These are phyloP conservation scores for Leucogyrophana mollusca DNA, from an alignment of 768 basidiomycete species.

Conservation along the genomic window DNA sequence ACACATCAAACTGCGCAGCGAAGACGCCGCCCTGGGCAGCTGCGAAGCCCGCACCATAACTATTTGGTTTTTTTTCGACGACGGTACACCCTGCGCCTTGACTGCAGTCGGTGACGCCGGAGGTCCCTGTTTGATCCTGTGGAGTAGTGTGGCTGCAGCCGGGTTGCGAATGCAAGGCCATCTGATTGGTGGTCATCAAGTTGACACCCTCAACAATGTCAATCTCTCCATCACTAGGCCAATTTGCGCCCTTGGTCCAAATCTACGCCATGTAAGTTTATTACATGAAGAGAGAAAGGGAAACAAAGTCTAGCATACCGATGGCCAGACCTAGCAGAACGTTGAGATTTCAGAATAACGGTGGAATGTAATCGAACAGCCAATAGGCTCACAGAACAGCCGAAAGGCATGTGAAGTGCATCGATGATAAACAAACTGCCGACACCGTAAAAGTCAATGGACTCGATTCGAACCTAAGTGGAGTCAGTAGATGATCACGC, in stretches of 20 bases:
- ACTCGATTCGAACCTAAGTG: slow-evolving; percentile 41
- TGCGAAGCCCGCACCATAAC: slow-evolving; percentile 49
- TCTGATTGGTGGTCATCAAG: slow-evolving; percentile 47
- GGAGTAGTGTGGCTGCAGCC: slow-evolving; percentile 34
- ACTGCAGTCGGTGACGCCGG: slow-evolving; percentile 31
- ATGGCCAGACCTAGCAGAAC: slow-evolving; percentile 40
- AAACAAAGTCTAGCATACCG: slow-evolving; percentile 16
- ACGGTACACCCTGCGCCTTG: slow-evolving; percentile 43
- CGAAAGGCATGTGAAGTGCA: slow-evolving; percentile 49
- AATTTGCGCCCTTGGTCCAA: slow-evolving; percentile 43
- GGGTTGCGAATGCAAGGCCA: slow-evolving; percentile 50
- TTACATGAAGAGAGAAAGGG: no score
- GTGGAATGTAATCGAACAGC: no score
- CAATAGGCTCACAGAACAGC: slow-evolving; percentile 47
- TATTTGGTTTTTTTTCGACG: slow-evolving; percentile 39
- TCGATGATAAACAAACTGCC: slow-evolving; percentile 45
- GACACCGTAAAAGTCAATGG: slow-evolving; percentile 36
- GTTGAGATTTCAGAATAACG: neutral
- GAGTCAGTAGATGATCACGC: neutral
- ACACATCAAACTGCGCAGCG: slow-evolving; percentile 32
- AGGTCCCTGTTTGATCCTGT: slow-evolving; percentile 30
- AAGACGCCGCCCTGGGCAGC: slow-evolving; percentile 47
- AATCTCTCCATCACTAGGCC: slow-evolving; percentile 46
- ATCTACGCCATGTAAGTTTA: slow-evolving; percentile 9
- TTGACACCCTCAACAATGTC: slow-evolving; percentile 64